Evolutionary conservation across 2,329 filamentous ascomycete genomes (phyloP), one percentile per base, ranked within the genome.

Genomic region (Dactylella cylindrospora): DNA sequence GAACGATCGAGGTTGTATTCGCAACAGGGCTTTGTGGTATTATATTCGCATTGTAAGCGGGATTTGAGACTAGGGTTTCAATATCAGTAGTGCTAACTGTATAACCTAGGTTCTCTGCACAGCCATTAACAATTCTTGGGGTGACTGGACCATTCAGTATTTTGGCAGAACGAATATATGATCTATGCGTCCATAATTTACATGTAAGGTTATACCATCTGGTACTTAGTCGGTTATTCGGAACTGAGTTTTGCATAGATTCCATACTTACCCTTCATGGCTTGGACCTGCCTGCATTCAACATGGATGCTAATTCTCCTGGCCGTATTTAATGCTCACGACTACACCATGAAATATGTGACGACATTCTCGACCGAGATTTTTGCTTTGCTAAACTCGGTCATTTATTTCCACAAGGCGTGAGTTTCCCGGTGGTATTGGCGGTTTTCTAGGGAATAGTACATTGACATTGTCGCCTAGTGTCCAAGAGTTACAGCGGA

Each of bases 271-370:
- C 77, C 80, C 1, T 80, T 85, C 69, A 85, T 85, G 81, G 80
- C 83, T 1, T 85, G 82, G 82, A 78, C 80, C 2, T 75, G 84
- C 28, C 82, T 85, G 45, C 82, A 85, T 69, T 76, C 82, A 5
- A 79, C 76, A 5, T 85, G 83, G 83, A 79, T 85, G 76, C 80
- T 84, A 68, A 79, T 79, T 66, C 71, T 84, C 2, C 74, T 85
- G 9, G 82, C 82, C 50, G 78, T 84, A 44, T 79, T 84, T 71
- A 85, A 85, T 70, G 82, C 82, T 3, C 82, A 85, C 68, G 82
- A 84, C 70, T 85, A 81, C 80, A 85, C 82, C 0, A 85, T 85
- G 83, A 76, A 80, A 67, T 85, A 85, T 70, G 83, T 85, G 41
- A 85, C 83, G 1, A 81, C 78, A 15, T 85, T 84, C 70, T 82